These are phyloP conservation scores for Aureobasidium sp. DNA, from an alignment of 2,329 filamentous ascomycete genomes.

Conservation along the genomic window DNA sequence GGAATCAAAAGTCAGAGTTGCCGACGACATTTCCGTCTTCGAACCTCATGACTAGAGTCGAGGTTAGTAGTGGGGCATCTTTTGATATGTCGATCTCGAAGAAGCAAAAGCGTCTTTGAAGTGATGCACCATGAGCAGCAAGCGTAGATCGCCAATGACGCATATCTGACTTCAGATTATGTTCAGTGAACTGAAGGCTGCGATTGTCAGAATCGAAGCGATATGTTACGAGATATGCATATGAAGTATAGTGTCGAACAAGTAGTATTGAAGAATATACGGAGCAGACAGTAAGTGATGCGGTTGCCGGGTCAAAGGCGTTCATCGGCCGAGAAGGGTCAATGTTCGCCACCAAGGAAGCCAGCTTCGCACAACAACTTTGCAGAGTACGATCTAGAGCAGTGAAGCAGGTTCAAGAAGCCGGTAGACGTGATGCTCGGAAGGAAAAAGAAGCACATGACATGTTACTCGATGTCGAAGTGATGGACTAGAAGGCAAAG, in stretches of 20 bases:
- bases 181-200: not conserved
- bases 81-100: not conserved
- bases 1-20: not conserved
- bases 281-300: not conserved
- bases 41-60: not conserved
- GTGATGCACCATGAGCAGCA: not conserved
- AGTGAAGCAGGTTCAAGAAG: not conserved
- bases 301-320: not conserved
- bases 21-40: not conserved
- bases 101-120: not conserved
- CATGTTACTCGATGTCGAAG: not conserved
- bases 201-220: not conserved
- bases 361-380: not conserved
- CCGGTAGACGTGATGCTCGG: not conserved
- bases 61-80: not conserved
- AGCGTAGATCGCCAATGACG: not conserved
- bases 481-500: not conserved
- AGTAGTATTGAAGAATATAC: not conserved
- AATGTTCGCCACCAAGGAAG: not conserved
- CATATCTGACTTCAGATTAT: not conserved
- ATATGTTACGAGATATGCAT: not conserved
- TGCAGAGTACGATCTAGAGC: not conserved
- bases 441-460: constrained; percentile 10
- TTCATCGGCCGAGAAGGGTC: not conserved
- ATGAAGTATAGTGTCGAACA: not conserved